Conservation (phyloP, 805 yeast species). For the Barnettozyma californica region DNA sequence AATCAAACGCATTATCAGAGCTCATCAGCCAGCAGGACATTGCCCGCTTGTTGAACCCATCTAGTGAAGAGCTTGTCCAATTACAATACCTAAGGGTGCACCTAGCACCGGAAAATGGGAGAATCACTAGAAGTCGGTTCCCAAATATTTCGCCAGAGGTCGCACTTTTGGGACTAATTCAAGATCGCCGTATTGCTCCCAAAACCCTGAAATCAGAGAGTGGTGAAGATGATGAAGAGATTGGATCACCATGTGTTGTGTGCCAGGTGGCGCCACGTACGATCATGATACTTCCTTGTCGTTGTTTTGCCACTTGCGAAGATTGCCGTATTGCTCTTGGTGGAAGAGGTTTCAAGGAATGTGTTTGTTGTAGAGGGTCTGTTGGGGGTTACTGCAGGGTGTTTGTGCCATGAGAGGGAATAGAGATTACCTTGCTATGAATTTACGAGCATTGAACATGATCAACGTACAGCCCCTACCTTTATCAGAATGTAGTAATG, state of each 20-base stretch:
- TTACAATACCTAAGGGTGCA: not conserved
- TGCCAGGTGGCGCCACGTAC: slow-evolving; percentile 1
- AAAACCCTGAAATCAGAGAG: no score
- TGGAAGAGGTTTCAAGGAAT: slow-evolving; percentile 1
- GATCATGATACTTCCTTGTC: slow-evolving; percentile 1
- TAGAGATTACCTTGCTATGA: not conserved
- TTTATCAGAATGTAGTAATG: no score
- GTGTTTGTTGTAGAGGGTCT: not conserved
- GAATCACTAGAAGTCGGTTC: slow-evolving; percentile 1
- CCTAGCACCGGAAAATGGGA: not conserved
- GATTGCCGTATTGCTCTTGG: not conserved
- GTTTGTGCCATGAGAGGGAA: not conserved
- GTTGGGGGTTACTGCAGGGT: slow-evolving; percentile 2
- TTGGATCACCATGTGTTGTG: not conserved
- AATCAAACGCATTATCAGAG: not conserved
- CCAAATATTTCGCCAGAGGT: not conserved
- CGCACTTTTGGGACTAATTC: not conserved
- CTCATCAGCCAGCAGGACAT: not conserved
- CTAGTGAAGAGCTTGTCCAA: not conserved
- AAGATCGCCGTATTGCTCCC: not conserved
- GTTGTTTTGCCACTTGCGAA: slow-evolving; percentile 1
- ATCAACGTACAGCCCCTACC: not conserved
- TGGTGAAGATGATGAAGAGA: not conserved
- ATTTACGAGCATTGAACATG: not conserved
- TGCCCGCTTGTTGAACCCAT: not conserved